A percentile compares a stretch with the other conserved stretches of the same genome.
phyloP scores from a whole-genome alignment of 176 grass and related monocot species.

The Zoysia japonica region DNA sequence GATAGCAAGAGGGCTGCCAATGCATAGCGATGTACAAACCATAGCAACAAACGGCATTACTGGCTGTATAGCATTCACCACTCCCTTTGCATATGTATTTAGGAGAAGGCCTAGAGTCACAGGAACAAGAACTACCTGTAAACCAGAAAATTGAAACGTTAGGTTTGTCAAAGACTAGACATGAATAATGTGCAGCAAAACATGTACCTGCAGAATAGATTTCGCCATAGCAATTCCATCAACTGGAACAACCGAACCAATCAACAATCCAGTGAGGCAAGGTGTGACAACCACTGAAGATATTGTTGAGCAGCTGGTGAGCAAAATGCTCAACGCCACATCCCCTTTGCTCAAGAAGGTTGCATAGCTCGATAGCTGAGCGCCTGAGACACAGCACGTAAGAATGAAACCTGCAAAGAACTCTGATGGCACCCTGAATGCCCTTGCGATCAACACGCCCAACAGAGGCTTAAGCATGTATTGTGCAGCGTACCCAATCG shows the following conservation, averaged over 20 bases:
- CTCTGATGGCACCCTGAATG: constrained; percentile 56
- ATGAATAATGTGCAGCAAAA: constrained; percentile 10
- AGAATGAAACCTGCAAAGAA: constrained; percentile 93
- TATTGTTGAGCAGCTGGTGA: constrained; percentile 88
- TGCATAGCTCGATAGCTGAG: constrained; percentile 91
- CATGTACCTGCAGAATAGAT: constrained; percentile 86
- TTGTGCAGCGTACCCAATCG: constrained; percentile 75
- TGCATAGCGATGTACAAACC: constrained; percentile 86
- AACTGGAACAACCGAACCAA: constrained; percentile 84
- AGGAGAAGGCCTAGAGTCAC: constrained; percentile 77
- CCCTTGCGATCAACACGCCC: constrained; percentile 73
- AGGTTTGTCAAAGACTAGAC: background rate
- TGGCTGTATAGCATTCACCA: constrained; percentile 70
- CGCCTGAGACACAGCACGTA: constrained; percentile 78
- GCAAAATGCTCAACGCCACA: constrained; percentile 86
- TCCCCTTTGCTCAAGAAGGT: constrained; percentile 91
- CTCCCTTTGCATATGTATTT: constrained; percentile 80
- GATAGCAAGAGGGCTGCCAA: constrained; percentile 94
- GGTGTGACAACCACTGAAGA: constrained; percentile 85
- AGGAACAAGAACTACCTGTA: constrained; percentile 82
- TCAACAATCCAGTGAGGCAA: constrained; percentile 79
- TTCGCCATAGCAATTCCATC: constrained; percentile 88
- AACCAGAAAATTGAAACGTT: constrained; percentile 15
- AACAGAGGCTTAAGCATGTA: constrained; percentile 77
- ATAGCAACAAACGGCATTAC: constrained; percentile 94